Conservation (phyloP, 352 stramenopile genomes). For the Pythium biforme region DNA sequence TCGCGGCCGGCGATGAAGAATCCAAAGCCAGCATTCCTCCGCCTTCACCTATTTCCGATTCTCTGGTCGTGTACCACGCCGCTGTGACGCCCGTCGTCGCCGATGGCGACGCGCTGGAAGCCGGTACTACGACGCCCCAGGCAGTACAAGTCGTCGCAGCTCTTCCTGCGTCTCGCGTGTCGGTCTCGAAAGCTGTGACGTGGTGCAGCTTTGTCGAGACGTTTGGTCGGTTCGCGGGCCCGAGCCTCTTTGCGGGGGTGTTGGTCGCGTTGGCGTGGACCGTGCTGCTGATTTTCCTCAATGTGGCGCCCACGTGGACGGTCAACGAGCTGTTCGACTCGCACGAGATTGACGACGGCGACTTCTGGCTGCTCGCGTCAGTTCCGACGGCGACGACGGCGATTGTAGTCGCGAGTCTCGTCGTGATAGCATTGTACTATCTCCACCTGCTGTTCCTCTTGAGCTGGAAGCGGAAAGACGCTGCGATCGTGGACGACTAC, state of each 20-base stretch:
- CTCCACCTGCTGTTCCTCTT: constrained; percentile 15
- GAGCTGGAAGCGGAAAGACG: constrained; percentile 16
- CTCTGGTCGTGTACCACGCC: not conserved
- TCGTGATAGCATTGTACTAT: constrained; percentile 13
- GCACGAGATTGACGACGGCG: constrained; percentile 14
- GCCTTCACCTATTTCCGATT: not conserved
- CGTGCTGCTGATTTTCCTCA: constrained; percentile 15
- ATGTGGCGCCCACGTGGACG: constrained; percentile 18
- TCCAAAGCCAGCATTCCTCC: not conserved
- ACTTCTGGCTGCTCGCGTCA: constrained; percentile 18
- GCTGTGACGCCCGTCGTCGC: not conserved
- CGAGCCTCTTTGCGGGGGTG: not conserved
- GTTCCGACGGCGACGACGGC: not conserved
- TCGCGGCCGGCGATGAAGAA: not conserved
- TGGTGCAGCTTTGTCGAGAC: constrained; percentile 20
- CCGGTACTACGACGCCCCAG: not conserved
- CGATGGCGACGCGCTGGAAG: not conserved
- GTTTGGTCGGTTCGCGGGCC: constrained; percentile 20
- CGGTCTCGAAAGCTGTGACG: too few species aligned
- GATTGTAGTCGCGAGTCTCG: constrained; percentile 6
- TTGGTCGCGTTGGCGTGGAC: constrained; percentile 9
- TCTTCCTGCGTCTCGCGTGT: not conserved
- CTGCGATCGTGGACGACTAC: constrained; percentile 10
- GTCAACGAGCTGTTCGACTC: constrained; percentile 18
- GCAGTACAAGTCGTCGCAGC: too few species aligned